Evolutionary conservation across 768 basidiomycete genomes (phyloP), one percentile per base, ranked within the genome.

Genomic region (Lepiota brunneoincarnata): DNA sequence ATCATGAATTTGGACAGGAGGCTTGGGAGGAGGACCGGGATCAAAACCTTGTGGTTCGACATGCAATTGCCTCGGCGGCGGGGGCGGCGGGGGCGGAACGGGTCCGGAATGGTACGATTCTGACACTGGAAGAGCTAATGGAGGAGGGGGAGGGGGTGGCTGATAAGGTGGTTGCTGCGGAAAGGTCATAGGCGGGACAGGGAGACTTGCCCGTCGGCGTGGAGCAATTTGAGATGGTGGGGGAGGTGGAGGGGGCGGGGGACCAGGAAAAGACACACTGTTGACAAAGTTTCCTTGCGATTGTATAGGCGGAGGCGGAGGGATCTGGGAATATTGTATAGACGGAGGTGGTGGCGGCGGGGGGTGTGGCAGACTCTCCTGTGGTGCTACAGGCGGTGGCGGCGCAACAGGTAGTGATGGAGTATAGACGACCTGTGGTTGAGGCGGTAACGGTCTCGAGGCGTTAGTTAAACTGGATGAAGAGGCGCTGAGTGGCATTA

Each of bases 121-220:
- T 47, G 68, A 38, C 31, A 34, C 61, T 18, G 53, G 50, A 34
- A 57, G 21, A 46, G 55, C 57, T 26, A 66, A 66, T 17, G 69
- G 64, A 17, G 72, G 72, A 24, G 77, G 79, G n/a, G 70, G 71
- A 38, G 72, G 72, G 2, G 61, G 68, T 5, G 64, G 64, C 4
- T 64, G 65, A 54, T 66, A 67, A 17, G 69, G 67, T 42, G 63
- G 63, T 28, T 68, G 69, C 48, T 64, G 69, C 44, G 74, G 73
- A 51, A 77, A 76, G 50, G 68, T 69, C 20, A 71, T 58, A 11
- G 77, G 82, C 21, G 76, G 80, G 28, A 75, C 75, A 48, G 81
- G 83, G 18, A 86, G 69, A 59, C 77, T 75, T 6, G 56, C 57
- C n/a, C 39, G 56, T 21, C 59, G 64, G 36, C 56, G 63, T 15